A percentile compares a stretch with the other conserved stretches of the same genome.
Conservation (phyloP, 768 basidiomycete species). For the Lentinus brumalis region DNA sequence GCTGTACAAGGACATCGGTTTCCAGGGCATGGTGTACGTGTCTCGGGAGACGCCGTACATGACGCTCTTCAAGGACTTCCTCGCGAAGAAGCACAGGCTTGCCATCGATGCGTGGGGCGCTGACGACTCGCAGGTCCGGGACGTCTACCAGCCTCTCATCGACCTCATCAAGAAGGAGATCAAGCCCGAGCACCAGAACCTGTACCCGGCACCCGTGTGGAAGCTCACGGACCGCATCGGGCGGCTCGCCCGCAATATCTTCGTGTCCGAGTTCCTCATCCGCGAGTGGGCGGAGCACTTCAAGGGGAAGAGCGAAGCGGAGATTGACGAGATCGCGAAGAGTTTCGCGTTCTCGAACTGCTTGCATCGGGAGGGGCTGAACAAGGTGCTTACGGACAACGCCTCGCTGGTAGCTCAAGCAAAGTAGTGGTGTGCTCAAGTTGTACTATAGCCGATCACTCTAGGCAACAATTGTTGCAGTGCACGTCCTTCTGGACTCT, state of each 20-base stretch:
- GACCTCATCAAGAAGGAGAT: constrained; percentile 63
- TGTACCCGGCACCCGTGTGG: constrained; percentile 70
- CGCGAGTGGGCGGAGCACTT: constrained; percentile 77
- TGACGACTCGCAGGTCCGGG: constrained; percentile 55
- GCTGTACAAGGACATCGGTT: constrained; percentile 87
- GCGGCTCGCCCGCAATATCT: constrained; percentile 64
- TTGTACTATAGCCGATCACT: too few relatives aligned
- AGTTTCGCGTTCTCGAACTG: constrained; percentile 77
- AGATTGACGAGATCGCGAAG: constrained; percentile 73
- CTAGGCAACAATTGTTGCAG: too few relatives aligned
- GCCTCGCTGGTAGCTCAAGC: constrained; percentile 21
- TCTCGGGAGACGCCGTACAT: constrained; percentile 72
- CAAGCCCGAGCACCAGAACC: constrained; percentile 47
- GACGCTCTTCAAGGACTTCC: constrained; percentile 65
- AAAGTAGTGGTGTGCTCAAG: too few relatives aligned
- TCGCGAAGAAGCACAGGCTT: constrained; percentile 76
- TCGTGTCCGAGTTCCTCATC: constrained; percentile 71
- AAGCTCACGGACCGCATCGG: constrained; percentile 55
- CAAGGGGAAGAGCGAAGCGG: constrained; percentile 52
- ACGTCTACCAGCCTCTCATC: constrained; percentile 66
- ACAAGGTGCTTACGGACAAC: constrained; percentile 34
- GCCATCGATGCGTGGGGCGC: constrained; percentile 81
- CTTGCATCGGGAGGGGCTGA: constrained; percentile 63
- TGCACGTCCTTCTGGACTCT: too few relatives aligned
- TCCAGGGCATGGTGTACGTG: constrained; percentile 82